Evolutionary conservation across 768 basidiomycete species (phyloP).

Genomic region (Suillus subaureus): DNA sequence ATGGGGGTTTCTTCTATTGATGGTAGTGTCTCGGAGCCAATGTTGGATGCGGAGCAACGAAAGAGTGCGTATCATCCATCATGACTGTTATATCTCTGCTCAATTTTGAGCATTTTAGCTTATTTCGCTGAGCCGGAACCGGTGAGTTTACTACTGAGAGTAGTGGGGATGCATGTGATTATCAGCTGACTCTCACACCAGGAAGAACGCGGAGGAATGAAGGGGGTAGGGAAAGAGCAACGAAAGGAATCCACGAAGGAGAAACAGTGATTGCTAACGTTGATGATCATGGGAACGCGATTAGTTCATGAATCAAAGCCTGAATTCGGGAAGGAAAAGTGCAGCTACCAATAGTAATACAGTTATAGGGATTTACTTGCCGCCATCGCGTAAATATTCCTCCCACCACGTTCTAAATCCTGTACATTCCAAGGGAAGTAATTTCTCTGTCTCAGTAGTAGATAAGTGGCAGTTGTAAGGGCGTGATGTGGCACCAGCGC

Average conservation of each 20-base stretch:
- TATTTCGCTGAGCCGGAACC: slow-evolving; percentile 22
- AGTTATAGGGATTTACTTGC: slow-evolving; percentile 13
- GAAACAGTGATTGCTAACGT: no score
- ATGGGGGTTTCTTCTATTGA: slow-evolving; percentile 52
- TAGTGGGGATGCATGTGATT: no score
- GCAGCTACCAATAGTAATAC: background rate
- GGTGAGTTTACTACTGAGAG: background rate
- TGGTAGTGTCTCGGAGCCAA: slow-evolving; percentile 35
- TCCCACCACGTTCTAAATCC: slow-evolving; percentile 90
- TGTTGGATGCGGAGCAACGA: slow-evolving; percentile 47
- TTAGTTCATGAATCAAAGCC: background rate
- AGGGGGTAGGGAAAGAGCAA: background rate
- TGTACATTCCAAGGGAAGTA: slow-evolving; percentile 61
- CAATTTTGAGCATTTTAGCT: background rate
- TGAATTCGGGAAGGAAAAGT: background rate
- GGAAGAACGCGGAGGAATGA: background rate
- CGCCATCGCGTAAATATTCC: slow-evolving; percentile 39
- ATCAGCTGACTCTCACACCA: background rate
- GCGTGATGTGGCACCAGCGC: slow-evolving; percentile 66
- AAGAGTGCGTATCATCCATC: slow-evolving; percentile 33
- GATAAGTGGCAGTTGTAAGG: slow-evolving; percentile 83
- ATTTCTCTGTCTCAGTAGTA: slow-evolving; percentile 69
- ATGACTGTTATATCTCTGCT: background rate
- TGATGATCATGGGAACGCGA: background rate
- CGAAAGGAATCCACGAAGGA: background rate